A percentile compares a stretch with the other conserved stretches of the same genome.
Conservation (phyloP, 1,284 basidiomycete species). For the Tilletiaria anomala region DNA sequence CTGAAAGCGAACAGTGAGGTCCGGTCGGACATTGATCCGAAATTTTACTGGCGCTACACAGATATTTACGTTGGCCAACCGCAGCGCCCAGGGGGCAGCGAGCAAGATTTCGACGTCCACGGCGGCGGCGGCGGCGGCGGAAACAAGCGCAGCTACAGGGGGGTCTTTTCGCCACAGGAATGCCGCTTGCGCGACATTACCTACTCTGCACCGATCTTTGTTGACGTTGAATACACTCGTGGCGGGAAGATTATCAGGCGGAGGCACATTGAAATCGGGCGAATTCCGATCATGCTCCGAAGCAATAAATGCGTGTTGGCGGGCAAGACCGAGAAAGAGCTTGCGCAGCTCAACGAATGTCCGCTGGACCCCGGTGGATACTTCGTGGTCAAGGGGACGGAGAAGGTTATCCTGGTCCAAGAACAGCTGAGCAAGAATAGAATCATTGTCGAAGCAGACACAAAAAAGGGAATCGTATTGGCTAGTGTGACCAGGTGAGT, state of each 20-base stretch:
- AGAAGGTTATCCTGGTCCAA: conserved; percentile 98
- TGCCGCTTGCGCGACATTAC: conserved; percentile 91
- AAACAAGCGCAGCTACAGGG: background rate
- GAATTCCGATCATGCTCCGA: conserved; percentile 90
- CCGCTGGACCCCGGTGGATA: conserved; percentile 97
- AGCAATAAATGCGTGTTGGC: conserved; percentile 75
- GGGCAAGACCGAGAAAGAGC: conserved; percentile 59
- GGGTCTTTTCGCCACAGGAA: conserved; percentile 77
- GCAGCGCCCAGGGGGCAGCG: conserved; percentile 47
- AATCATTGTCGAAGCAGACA: conserved; percentile 74
- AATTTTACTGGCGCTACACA: conserved; percentile 92
- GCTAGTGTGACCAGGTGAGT: conserved; percentile 65
- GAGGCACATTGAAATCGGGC: conserved; percentile 74
- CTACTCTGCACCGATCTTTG: conserved; percentile 83
- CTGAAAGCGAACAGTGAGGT: conserved; percentile 40
- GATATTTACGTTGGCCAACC: conserved; percentile 69
- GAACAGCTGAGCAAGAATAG: conserved; percentile 98
- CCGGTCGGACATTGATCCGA: conserved; percentile 82
- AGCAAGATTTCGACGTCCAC: background rate
- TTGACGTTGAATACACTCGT: conserved; percentile 88
- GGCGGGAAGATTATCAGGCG: conserved; percentile 75
- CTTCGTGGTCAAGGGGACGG: conserved; percentile 97
- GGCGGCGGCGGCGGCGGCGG: background rate
- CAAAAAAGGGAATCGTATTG: conserved; percentile 77
- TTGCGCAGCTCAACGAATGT: conserved; percentile 90